Percentiles rank a stretch among this genome's conserved stretches.
Conservation (phyloP, 176 grass and related monocot genomes). For the Guadua angustifolia region DNA sequence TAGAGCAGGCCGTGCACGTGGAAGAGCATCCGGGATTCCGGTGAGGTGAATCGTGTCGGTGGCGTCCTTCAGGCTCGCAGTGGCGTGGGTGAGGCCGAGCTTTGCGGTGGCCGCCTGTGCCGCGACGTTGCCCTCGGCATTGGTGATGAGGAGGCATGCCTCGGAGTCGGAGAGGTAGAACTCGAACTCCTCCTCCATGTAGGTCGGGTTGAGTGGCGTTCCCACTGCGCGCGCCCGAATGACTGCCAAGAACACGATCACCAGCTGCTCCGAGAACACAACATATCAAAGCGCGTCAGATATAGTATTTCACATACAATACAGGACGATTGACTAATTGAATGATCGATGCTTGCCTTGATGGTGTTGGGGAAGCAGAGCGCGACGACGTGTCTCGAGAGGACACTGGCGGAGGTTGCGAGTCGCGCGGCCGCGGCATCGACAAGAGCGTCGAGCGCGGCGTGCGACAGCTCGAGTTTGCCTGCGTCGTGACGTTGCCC, state of each 20-base stretch:
- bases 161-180: conserved; percentile 89
- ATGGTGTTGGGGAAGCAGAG: conserved; percentile 84
- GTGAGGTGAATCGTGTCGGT: conserved; percentile 39
- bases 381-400: conserved; percentile 62
- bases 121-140: conserved; percentile 61
- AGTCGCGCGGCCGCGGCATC: conserved; percentile 61
- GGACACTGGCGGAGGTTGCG: conserved; percentile 26
- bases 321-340: too few species aligned
- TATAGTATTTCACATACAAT: not conserved
- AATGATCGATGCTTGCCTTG: conserved; percentile 41
- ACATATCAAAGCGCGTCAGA: not conserved
- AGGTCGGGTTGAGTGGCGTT: conserved; percentile 73
- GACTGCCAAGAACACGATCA: conserved; percentile 78
- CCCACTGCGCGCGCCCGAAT: conserved; percentile 68
- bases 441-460: conserved; percentile 64
- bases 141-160: conserved; percentile 63
- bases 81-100: conserved; percentile 47
- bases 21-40: not conserved
- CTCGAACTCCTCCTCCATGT: conserved; percentile 92
- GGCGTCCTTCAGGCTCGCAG: conserved; percentile 45
- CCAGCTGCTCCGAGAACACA: conserved; percentile 45
- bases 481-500: conserved; percentile 49
- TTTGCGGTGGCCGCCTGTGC: conserved; percentile 62
- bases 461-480: conserved; percentile 58
- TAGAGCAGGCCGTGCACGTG: too few species aligned